Evolutionary conservation across 805 yeast species (phyloP), one percentile per base, ranked within the genome.

Genomic region (Starmerella vaccinii): DNA sequence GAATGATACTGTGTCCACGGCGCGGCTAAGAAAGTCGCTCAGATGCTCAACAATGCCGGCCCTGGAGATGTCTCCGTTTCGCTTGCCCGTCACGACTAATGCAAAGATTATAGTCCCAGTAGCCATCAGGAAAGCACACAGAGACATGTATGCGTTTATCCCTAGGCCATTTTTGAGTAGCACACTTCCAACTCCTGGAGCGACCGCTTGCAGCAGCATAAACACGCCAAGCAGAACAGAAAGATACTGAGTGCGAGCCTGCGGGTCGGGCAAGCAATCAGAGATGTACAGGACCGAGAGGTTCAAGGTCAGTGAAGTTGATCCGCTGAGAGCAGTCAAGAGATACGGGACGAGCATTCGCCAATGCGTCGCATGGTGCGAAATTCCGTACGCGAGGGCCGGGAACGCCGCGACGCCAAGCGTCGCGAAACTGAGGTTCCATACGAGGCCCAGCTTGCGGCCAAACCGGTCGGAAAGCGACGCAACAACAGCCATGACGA

Each of bases 141-240:
- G 30, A 4, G 8, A 5, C 40, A 53, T 12, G 29, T 53, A 53
- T 16, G 18, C 21, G 10, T 29, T 37, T 12, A 23, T 3, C n/a
- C 32, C 3, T 2, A 51, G 37, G 9, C 55, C 52, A 3, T 46
- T 10, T 24, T 35, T 12, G 22, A 52, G 35, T 24, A 49, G 15
- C 5, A 42, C 27, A 13, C 55, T 52, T 10, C 57, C 57, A 9
- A 54, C 2, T 2, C 53, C 57, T 13, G 57, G 57, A 9, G 55
- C 54, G 6, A 39, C 10, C 4, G 55, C 55, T 16, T 51, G 55
- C 10, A 46, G 42, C 12, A 49, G 47, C 57, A 54, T 54, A 9
- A 42, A 19, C 13, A 35, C 18, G 9, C 57, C 57, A 4, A 51
- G 30, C 24, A 51, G 9, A 13, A 51, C 16, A 7, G 55, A 49